Percentiles rank a stretch among this genome's conserved stretches.
These are phyloP conservation scores for Magnaporthiopsis poae DNA, from an alignment of 2,329 filamentous ascomycete species.

Conservation along the genomic window DNA sequence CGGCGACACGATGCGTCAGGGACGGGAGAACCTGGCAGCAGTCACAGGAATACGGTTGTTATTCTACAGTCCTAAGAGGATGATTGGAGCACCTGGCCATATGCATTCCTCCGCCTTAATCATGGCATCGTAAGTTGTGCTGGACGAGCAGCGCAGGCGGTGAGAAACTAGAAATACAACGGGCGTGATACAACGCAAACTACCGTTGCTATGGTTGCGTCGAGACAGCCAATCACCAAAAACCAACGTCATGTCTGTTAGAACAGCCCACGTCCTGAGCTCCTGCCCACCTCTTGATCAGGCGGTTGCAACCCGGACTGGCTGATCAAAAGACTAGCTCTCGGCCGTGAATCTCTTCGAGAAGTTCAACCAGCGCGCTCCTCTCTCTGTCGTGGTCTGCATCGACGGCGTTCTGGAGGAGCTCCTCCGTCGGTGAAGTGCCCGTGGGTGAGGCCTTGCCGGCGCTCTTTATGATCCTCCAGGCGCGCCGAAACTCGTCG, in stretches of 20 bases:
- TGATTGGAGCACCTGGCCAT: background rate
- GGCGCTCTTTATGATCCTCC: slow-evolving; percentile 54
- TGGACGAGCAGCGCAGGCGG: background rate
- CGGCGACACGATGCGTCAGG: background rate
- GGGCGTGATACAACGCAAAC: too few relatives aligned
- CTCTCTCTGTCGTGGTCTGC: slow-evolving; percentile 25
- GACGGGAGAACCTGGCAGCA: background rate
- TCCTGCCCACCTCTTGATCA: background rate
- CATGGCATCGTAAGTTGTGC: background rate
- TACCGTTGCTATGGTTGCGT: too few relatives aligned
- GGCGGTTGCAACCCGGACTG: background rate
- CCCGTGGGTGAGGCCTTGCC: slow-evolving; percentile 26
- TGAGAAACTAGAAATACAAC: background rate
- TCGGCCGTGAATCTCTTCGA: slow-evolving; percentile 32
- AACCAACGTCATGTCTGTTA: background rate
- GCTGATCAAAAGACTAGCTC: slow-evolving; percentile 1
- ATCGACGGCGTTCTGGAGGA: slow-evolving; percentile 42
- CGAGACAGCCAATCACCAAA: background rate
- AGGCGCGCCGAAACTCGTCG: slow-evolving; percentile 74
- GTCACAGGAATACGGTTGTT: background rate
- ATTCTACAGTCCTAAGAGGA: background rate
- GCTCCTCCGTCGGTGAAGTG: slow-evolving; percentile 29
- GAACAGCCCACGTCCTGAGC: background rate
- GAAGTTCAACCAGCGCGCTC: slow-evolving; percentile 25
- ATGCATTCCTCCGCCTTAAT: background rate